Percentiles rank a stretch among this genome's conserved stretches.
Conservation (phyloP, 2,329 filamentous ascomycete genomes). For the Thermothelomyces thermophilus region DNA sequence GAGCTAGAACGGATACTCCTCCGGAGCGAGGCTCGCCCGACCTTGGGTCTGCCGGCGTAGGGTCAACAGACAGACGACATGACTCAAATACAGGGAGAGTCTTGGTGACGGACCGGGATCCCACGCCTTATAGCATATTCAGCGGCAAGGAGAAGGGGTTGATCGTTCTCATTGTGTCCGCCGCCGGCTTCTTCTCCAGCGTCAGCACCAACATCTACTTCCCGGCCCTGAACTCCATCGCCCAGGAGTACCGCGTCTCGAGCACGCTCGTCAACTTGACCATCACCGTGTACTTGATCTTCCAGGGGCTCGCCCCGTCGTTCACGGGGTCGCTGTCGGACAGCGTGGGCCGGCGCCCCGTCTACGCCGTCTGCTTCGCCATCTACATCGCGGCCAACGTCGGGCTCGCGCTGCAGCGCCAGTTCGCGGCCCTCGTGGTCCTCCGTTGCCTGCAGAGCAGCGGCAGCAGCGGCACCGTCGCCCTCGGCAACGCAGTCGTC, state of each 20-base stretch:
- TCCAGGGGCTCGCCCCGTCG: conserved; percentile 9
- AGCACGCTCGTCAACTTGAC: conserved; percentile 7
- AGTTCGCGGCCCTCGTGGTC: conserved; percentile 36
- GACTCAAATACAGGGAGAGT: too few relatives aligned
- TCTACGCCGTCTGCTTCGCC: conserved; percentile 8
- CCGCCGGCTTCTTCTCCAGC: conserved; percentile 3
- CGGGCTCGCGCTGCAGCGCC: conserved; percentile 7
- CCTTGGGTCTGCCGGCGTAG: not conserved
- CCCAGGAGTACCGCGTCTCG: conserved; percentile 3
- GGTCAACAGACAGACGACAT: not conserved
- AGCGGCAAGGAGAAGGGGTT: conserved; percentile 5
- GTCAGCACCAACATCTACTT: conserved; percentile 13
- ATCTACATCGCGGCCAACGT: conserved; percentile 10
- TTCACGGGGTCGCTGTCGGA: conserved; percentile 9
- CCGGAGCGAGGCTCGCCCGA: not conserved
- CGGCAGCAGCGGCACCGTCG: conserved; percentile 53
- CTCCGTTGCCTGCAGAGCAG: conserved; percentile 52
- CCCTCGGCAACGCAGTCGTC: conserved; percentile 52
- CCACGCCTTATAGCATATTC: conserved; percentile 1
- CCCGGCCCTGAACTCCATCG: conserved; percentile 7
- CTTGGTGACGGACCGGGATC: not conserved
- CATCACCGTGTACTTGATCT: conserved; percentile 13
- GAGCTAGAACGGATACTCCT: not conserved
- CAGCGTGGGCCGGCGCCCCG: conserved; percentile 6
- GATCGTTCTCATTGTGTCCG: conserved; percentile 6